Percentiles rank a stretch among this genome's conserved stretches.
Evolutionary conservation across 2,329 filamentous ascomycete species (phyloP).

Genomic region (Ophiostoma triangulosporum): DNA sequence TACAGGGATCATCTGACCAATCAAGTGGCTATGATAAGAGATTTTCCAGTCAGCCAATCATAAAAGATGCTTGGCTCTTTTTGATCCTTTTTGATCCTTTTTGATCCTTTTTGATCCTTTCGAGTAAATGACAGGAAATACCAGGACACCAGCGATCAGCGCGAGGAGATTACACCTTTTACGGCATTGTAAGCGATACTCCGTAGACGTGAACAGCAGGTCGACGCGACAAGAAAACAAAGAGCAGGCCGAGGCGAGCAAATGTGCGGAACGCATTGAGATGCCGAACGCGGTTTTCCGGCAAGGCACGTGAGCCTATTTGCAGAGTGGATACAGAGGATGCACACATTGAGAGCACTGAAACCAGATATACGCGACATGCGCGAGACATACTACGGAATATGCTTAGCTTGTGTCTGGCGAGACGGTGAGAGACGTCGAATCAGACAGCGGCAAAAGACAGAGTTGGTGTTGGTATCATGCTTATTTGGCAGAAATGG

Average conservation of each 20-base stretch:
- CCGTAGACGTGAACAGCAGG: no score
- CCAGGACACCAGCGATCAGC: no score
- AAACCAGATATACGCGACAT: no score
- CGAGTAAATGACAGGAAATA: no score
- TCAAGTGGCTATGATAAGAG: slow-evolving; percentile 5
- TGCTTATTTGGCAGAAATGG: not conserved
- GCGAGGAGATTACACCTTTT: no score
- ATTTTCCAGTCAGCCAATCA: slow-evolving; percentile 2
- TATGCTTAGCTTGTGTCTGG: not conserved
- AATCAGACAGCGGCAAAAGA: not conserved
- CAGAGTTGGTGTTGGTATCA: no score
- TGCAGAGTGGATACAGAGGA: not conserved
- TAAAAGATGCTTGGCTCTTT: not conserved
- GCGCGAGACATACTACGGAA: no score
- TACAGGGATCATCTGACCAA: not conserved
- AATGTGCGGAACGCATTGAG: no score
- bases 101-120: not conserved
- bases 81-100: not conserved
- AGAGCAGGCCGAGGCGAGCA: no score
- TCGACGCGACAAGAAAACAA: no score
- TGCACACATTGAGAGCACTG: no score
- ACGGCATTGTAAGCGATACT: no score
- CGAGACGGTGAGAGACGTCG: not conserved
- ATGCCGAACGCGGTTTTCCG: not conserved
- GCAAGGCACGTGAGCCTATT: not conserved